Conservation (phyloP, 2,329 filamentous ascomycete genomes). For the Xylaria sp. region DNA sequence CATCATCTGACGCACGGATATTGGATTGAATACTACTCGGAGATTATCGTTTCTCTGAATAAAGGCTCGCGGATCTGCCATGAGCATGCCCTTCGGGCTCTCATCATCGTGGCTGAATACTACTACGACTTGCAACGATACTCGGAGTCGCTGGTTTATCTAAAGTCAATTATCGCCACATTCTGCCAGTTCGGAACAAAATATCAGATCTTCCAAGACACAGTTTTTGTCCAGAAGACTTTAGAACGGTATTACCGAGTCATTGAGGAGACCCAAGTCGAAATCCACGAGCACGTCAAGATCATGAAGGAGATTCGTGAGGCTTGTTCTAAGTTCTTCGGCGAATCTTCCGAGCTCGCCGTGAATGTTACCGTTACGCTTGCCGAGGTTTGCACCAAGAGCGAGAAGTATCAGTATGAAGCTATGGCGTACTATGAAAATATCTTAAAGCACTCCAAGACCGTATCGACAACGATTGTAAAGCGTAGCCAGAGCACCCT, state of each 20-base stretch:
- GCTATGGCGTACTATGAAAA: conserved; percentile 36
- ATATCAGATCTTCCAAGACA: conserved; percentile 32
- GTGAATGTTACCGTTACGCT: conserved; percentile 30
- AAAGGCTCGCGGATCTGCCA: conserved; percentile 32
- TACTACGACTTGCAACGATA: conserved; percentile 36
- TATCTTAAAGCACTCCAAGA: conserved; percentile 32
- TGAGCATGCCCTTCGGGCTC: conserved; percentile 31
- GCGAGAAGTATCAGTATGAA: conserved; percentile 35
- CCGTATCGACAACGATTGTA: conserved; percentile 23
- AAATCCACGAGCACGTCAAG: conserved; percentile 32
- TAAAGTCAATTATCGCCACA: conserved; percentile 33
- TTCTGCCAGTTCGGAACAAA: conserved; percentile 36
- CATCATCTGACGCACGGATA: conserved; percentile 36
- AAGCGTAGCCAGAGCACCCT: conserved; percentile 34
- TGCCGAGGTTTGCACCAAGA: conserved; percentile 35
- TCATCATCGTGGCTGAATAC: conserved; percentile 34
- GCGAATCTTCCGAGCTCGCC: conserved; percentile 33
- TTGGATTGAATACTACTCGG: conserved; percentile 36
- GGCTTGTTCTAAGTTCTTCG: conserved; percentile 30
- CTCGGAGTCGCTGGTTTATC: conserved; percentile 32
- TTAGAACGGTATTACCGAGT: conserved; percentile 33
- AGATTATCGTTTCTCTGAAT: conserved; percentile 30
- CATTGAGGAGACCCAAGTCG: conserved; percentile 35
- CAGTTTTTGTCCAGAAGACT: conserved; percentile 31
- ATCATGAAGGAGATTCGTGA: conserved; percentile 35